Percentiles rank a stretch among this genome's conserved stretches.
Evolutionary conservation across 805 yeast genomes (phyloP).

Genomic region (Teunomyces pallodes): DNA sequence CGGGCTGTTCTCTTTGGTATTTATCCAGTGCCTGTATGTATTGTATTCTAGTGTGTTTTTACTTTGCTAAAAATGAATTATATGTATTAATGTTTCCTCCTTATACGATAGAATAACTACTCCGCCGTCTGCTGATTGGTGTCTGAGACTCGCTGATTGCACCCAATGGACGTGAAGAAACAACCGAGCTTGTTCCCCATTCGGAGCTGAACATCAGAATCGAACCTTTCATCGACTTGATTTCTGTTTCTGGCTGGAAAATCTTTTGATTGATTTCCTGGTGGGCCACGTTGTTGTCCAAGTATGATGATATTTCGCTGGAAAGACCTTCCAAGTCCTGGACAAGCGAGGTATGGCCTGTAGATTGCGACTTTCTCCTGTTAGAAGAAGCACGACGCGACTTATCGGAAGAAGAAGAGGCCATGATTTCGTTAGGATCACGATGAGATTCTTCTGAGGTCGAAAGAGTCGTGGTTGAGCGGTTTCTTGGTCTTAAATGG

Average conservation of each 20-base stretch:
- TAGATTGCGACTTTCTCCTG: conserved; percentile 20
- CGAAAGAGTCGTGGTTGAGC: conserved; percentile 32
- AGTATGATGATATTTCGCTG: conserved; percentile 20
- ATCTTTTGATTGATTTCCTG: conserved; percentile 3
- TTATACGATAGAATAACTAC: not conserved
- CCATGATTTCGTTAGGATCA: not conserved
- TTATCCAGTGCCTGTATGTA: too few relatives aligned
- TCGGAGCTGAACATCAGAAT: conserved; percentile 10
- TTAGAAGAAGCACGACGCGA: not conserved
- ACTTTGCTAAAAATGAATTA: conserved; percentile 1
- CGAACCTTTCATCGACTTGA: conserved; percentile 23
- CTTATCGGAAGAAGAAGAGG: not conserved
- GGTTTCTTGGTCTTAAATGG: conserved; percentile 28
- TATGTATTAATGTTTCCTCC: conserved; percentile 2
- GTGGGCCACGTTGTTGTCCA: conserved; percentile 2
- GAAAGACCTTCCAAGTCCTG: conserved; percentile 29
- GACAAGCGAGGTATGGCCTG: conserved; percentile 24
- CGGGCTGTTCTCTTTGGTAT: not conserved
- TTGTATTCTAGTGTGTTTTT: conserved; percentile 1
- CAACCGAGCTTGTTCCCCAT: not conserved
- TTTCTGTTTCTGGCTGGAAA: conserved; percentile 10
- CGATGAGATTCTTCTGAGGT: conserved; percentile 14
- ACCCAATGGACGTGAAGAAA: not conserved
- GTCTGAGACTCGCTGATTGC: not conserved
- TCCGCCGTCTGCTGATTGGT: not conserved